phyloP scores from a whole-genome alignment of 257 asterid species.

The Linderniella brevidens region DNA sequence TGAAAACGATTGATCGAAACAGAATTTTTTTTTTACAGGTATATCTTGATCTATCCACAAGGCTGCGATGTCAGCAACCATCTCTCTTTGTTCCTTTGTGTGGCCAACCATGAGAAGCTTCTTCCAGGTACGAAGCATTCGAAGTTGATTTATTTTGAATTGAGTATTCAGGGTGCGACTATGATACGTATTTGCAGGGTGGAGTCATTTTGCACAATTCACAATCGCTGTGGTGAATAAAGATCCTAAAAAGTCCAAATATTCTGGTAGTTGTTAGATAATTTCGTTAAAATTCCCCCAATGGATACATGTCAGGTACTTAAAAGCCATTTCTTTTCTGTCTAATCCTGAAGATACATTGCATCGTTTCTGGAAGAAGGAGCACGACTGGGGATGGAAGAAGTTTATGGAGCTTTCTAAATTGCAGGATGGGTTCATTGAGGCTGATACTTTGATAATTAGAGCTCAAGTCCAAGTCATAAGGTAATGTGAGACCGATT shows the following conservation, averaged over 20 bases:
- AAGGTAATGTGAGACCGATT: conserved; percentile 23
- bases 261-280: conserved; percentile 48
- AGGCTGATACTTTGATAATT: conserved; percentile 67
- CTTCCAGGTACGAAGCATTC: conserved; percentile 50
- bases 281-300: not conserved
- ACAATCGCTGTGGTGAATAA: conserved; percentile 89
- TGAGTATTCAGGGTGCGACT: not conserved
- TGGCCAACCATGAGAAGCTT: conserved; percentile 93
- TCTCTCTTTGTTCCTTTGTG: conserved; percentile 91
- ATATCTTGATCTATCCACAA: conserved; percentile 81
- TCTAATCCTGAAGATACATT: conserved; percentile 51
- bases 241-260: conserved; percentile 82
- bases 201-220: conserved; percentile 97
- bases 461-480: conserved; percentile 97
- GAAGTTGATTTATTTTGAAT: not conserved
- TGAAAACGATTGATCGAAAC: conserved; percentile 3
- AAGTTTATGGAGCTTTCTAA: conserved; percentile 95
- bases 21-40: conserved; percentile 26
- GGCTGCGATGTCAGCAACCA: conserved; percentile 95
- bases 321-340: conserved; percentile 5
- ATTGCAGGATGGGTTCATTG: conserved; percentile 74
- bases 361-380: conserved; percentile 90
- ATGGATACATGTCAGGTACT: not conserved
- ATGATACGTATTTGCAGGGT: conserved; percentile 29
- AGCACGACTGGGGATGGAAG: conserved; percentile 99